Conservation (phyloP, 345 rosid species). For the Gossypium australe region DNA sequence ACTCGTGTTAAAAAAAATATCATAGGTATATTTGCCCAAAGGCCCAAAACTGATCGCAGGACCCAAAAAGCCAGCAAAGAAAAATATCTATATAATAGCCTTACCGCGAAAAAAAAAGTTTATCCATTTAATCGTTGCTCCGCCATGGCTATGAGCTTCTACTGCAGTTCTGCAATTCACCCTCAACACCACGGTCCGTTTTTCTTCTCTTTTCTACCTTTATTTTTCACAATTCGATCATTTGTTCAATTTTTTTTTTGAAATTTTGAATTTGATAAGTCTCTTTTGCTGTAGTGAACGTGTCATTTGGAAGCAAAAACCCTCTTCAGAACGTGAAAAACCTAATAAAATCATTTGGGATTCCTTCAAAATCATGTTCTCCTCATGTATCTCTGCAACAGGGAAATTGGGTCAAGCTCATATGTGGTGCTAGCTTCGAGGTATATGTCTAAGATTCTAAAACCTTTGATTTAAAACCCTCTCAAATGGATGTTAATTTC, state of each 20-base stretch:
- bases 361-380: conserved; percentile 33
- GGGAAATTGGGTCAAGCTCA: conserved; percentile 69
- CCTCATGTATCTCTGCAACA: conserved; percentile 43
- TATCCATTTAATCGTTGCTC: not conserved
- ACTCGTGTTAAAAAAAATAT: too few species aligned
- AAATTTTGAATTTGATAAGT: too few species aligned
- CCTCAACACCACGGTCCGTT: conserved; percentile 21
- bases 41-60: too few species aligned
- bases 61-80: too few species aligned
- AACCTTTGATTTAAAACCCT: not conserved
- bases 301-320: conserved; percentile 15
- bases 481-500: not conserved
- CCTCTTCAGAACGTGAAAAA: conserved; percentile 27
- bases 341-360: conserved; percentile 26
- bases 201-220: not conserved
- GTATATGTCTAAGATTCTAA: conserved; percentile 15
- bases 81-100: not conserved
- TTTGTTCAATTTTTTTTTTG: not conserved
- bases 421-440: conserved; percentile 69
- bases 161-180: conserved; percentile 25
- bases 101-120: not conserved
- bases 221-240: not conserved
- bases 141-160: conserved; percentile 37
- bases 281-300: conserved; percentile 19
- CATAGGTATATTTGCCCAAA: too few species aligned